Evolutionary conservation across 225 moss, liverwort and hornwort genomes (phyloP).

Genomic region (Asterella californica): DNA sequence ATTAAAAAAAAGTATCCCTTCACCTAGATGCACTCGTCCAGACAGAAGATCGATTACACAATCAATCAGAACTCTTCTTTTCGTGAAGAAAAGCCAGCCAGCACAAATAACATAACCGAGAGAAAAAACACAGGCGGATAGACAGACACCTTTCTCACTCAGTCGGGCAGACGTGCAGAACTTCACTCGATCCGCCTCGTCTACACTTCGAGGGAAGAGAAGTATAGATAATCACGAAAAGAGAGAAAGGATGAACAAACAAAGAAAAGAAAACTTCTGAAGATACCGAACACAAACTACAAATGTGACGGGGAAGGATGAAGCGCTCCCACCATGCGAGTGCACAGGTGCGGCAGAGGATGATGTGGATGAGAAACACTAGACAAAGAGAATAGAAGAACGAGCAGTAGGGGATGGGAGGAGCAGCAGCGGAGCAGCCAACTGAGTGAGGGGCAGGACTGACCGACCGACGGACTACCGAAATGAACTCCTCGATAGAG

Average conservation of each 20-base stretch:
- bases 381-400: not conserved
- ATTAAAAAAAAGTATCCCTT: not conserved
- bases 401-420: no score
- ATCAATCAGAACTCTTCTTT: not conserved
- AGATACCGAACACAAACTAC: not conserved
- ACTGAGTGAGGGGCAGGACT: not conserved
- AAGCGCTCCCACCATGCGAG: not conserved
- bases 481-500: no score
- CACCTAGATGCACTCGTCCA: not conserved
- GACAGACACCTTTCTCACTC: not conserved
- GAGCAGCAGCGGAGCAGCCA: no score
- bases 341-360: not conserved
- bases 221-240: not conserved
- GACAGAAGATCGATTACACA: not conserved
- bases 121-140: not conserved
- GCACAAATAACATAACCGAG: not conserved
- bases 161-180: not conserved
- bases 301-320: not conserved
- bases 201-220: not conserved
- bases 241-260: not conserved
- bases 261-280: not conserved
- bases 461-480: no score
- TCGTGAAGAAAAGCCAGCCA: not conserved
- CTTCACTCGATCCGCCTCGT: slow-evolving; percentile 2
- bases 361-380: not conserved